Base-by-base conservation (phyloP, 345 rosid genomes). In the Populus ilicifolia region DNA sequence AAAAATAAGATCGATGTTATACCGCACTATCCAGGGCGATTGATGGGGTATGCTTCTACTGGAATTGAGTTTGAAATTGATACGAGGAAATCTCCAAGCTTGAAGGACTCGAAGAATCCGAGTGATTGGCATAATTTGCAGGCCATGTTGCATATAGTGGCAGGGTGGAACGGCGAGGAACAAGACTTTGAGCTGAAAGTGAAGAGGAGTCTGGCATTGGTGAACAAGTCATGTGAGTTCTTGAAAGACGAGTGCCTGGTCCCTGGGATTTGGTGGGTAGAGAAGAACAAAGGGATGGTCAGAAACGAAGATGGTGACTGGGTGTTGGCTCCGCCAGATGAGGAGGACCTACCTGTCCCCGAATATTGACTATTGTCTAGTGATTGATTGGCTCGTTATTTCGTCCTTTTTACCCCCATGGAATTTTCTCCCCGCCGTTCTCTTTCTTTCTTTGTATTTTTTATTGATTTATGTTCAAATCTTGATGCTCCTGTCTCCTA, bases 111-210 rank as follows among this genome's bases (percentile, higher is more conserved):
- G 21, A 87, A 74, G 87, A 88, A 88, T 67, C 89, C 94, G 0
- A 80, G 98, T 35, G 95, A 93, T 27, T 93, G 98, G 97, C 98
- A 94, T 74, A 93, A 93, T 80, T 86, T 94, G 86, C 90, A 93
- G 93, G 95, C 92, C 1, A 90, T 91, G 87, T 81, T 94, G 46
- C 98, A 94, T 74, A 20, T 85, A 1, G 94, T 94, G 23, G 97
- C 97, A 0, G 97, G 95, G 66, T 91, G 97, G 97, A 89, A 87
- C 30, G 98, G 97, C 36, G 83, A 88, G 77, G 74, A 89, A 5
- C 88, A 83, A 12, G 91, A 85, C 73, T 93, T 94, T 73, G 80
- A 88, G 62, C 73, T 91, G 75, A 86, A 67, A 84, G 92, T 93
- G 85, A 90, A 93, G 85, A 84, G 98, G 82, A 93, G 94, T 75